Evolutionary conservation across 306 rosid species (phyloP).

Genomic region (Pterocarpus macrocarpus): DNA sequence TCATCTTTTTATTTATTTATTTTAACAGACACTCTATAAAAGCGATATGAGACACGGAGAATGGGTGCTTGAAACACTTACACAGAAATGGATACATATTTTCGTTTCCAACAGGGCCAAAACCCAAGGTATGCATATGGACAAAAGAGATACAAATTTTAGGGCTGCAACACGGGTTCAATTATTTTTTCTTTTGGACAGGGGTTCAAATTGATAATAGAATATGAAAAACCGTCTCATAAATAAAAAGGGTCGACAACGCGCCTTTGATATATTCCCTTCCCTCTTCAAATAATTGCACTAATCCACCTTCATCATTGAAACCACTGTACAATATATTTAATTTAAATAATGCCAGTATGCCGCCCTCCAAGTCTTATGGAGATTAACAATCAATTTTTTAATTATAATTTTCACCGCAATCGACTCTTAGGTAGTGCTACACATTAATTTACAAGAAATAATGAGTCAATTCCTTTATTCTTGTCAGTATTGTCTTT

Average conservation of each 20-base stretch:
- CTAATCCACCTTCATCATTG: neutral
- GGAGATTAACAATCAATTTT: neutral
- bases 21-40: no score
- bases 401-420: neutral
- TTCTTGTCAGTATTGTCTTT: neutral
- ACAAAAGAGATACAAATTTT: neutral
- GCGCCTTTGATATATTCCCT: neutral
- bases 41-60: no score
- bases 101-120: no score
- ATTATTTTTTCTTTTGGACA: neutral
- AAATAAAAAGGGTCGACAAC: neutral
- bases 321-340: neutral
- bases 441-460: neutral
- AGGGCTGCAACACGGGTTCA: no score
- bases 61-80: no score
- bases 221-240: no score
- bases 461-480: neutral
- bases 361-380: neutral
- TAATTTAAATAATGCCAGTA: neutral
- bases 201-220: neutral
- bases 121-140: no score
- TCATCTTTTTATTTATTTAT: no score
- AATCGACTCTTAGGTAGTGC: neutral
- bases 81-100: no score
- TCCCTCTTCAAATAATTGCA: neutral